phyloP scores from a whole-genome alignment of 2,329 filamentous ascomycete species.

The Pseudogymnoascus pannorum region DNA sequence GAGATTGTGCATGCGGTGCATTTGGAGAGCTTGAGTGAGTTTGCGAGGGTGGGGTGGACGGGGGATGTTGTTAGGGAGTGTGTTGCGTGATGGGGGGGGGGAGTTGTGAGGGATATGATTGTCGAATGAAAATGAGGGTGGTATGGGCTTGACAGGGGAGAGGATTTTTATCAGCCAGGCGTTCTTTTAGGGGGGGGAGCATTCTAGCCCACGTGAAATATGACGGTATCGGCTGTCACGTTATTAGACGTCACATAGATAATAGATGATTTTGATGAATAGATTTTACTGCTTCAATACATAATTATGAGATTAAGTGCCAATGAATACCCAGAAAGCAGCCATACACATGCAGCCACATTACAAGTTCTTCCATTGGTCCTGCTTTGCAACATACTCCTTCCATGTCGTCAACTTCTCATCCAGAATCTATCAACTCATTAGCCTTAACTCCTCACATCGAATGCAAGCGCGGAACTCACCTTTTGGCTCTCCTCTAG shows the following conservation, averaged over 20 bases:
- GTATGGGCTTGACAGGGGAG: background rate
- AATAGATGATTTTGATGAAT: background rate
- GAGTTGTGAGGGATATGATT: background rate
- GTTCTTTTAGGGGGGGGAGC: background rate
- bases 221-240: background rate
- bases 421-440: conserved; percentile 25
- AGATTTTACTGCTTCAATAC: background rate
- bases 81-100: conserved; percentile 7
- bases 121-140: background rate
- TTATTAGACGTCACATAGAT: background rate
- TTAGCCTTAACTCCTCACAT: background rate
- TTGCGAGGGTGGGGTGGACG: conserved; percentile 35
- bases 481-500: conserved; percentile 33
- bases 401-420: conserved; percentile 37
- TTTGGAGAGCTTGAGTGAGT: conserved; percentile 39
- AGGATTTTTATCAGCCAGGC: background rate
- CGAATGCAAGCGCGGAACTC: background rate
- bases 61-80: conserved; percentile 29
- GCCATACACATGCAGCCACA: background rate
- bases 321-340: background rate
- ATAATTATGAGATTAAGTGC: background rate
- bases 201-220: background rate
- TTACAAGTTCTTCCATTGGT: background rate
- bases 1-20: conserved; percentile 39
- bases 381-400: conserved; percentile 30